Base-by-base conservation (phyloP, 768 basidiomycete species). In the Dentipellis sp. region DNA sequence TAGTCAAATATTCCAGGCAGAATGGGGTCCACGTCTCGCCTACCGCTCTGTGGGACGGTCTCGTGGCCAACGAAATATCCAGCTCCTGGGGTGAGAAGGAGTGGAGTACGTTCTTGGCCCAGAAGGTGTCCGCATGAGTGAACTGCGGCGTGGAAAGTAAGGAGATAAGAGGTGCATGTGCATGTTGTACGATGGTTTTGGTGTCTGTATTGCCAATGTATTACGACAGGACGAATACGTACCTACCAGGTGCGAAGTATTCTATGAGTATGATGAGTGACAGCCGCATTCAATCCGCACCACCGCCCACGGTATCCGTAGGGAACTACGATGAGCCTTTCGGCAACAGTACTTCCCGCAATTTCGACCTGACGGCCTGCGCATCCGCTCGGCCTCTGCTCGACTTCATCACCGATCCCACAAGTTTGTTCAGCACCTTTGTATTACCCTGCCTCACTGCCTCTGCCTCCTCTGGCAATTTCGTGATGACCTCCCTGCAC, bases 21-120 rank as follows among this genome's bases (percentile, higher is more conserved):
- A 97, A 97, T 59, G 78, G 89, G 2, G 82, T 97, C 40, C 94
- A 97, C 61, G 91, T 95, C 49, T 94, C 92, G 1, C 91, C 93
- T 4, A 88, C 91, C 40, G 79, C 76, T 2, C 71, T 90, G 2
- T 88, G 83, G 81, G 86, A 93, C 61, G 88, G 91, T 51, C 73
- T 86, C 55, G 65, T 90, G 53, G 85, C 81, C 10, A 77, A 73
- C 50, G 84, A 89, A 50, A 75, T 94, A 35, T 86, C 85, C 5
- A 92, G 91, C 65, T 78, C 83, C 19, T 97, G 91, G 89, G 86
- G 79, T 4, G 78, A 85, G 64, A 74, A 75, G 40, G 88, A 97
- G 66, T 95, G 93, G 93, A 74, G 71, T 17, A 78, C 83, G 47
- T 97, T 86, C 69, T 74, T 95, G 34, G 71, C 72, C 49, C 71